Evolutionary conservation across 2,329 filamentous ascomycete genomes (phyloP), one percentile per base, ranked within the genome.

Genomic region (Claviceps maximensis): DNA sequence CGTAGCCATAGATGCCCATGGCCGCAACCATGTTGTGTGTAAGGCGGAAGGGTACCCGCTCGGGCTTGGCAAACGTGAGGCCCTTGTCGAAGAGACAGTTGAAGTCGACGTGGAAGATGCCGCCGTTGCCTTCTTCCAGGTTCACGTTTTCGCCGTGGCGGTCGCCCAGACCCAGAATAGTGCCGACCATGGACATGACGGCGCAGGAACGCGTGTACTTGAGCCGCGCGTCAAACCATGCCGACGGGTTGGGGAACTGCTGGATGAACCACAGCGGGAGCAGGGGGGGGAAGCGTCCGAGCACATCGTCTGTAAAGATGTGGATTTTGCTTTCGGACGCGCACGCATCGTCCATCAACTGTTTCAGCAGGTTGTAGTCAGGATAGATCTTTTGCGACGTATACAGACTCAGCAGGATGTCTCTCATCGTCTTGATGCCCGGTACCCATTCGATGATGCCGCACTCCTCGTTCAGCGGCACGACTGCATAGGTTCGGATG

Each of bases 41-140:
- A 44, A 98, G 77, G 17, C 94, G 86, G 75, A 98, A 99, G 2
- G 93, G 94, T 1, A 98, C 93, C 31, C 86, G 77, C 69, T 99
- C 93, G 0, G 93, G 91, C 67, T 94, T 95, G 57, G 89, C 85
- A 65, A 98, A 97, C 0, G 90, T 96, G 42, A 91, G 79, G 1
- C 93, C 93, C 64, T 98, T 98, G 73, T 98, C 94, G 67, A 99
- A 99, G 4, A 98, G 82, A 68, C 94, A 98, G 71, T 98, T 98
- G 77, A 99, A 98, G 70, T 98, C 93, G 47, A 99, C 94, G 69
- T 99, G 93, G 69, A 98, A 87, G 2, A 95, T 83, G 50, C 91
- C 91, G 46, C 94, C 93, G 58, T 89, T 94, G 53, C 87, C 86
- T 71, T 97, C 89, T 67, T 97, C 89, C 33, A 98, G 82, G 31